A percentile compares a stretch with the other conserved stretches of the same genome.
Evolutionary conservation across 352 stramenopile species (phyloP).

Genomic region (Nannochloropsis limnetica): DNA sequence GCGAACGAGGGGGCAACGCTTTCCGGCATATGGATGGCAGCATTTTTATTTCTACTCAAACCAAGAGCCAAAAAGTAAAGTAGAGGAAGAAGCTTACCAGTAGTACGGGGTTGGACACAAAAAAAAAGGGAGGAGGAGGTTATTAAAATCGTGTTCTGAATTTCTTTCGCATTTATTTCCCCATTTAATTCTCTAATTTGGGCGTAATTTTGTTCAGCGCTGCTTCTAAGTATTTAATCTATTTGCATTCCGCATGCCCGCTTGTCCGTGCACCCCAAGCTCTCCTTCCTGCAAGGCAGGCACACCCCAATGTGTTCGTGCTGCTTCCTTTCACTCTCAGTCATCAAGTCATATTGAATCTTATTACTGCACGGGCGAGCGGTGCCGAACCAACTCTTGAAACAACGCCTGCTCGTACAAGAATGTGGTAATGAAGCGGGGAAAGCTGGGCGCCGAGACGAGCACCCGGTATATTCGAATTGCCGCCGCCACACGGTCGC

Average conservation of each 20-base stretch:
- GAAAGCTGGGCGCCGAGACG: constrained; percentile 11
- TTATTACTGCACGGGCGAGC: neutral
- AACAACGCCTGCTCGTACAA: constrained; percentile 28
- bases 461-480: neutral
- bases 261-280: neutral
- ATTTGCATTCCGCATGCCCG: neutral
- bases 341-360: no score
- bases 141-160: no score
- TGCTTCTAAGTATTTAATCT: neutral
- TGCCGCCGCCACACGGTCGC: neutral
- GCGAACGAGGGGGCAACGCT: no score
- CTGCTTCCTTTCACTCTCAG: no score
- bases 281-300: neutral
- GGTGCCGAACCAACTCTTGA: neutral
- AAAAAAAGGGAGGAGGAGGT: neutral
- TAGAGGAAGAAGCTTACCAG: neutral
- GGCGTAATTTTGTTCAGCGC: no score
- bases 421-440: constrained; percentile 28
- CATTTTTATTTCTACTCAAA: neutral
- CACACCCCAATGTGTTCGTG: neutral
- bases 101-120: no score
- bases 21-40: neutral
- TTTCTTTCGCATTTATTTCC: no score
- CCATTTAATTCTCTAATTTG: no score
- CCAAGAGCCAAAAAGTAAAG: neutral